Evolutionary conservation across 1,284 basidiomycete species (phyloP).

Genomic region (Heterobasidion occidentale): DNA sequence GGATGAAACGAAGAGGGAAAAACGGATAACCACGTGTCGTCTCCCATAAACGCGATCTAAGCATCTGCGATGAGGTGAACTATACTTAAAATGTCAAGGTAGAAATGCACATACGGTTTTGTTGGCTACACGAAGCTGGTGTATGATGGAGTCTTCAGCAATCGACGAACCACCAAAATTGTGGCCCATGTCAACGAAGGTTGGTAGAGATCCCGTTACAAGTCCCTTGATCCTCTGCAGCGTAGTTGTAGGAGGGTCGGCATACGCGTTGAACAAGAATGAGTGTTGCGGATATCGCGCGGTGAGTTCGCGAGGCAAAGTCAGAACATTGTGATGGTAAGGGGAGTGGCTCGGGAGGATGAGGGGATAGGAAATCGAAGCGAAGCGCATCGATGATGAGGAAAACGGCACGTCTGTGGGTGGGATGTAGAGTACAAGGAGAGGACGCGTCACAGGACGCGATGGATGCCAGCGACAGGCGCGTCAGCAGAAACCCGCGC

Average conservation of each 20-base stretch:
- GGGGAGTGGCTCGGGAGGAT: constrained; percentile 53
- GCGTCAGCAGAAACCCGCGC: constrained; percentile 81
- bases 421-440: constrained; percentile 45
- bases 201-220: constrained; percentile 93
- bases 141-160: constrained; percentile 79
- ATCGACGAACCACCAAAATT: constrained; percentile 89
- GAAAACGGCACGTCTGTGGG: constrained; percentile 75
- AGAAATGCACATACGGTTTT: constrained; percentile 42
- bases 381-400: constrained; percentile 91
- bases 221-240: constrained; percentile 94
- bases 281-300: constrained; percentile 57
- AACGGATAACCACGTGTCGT: constrained; percentile 93
- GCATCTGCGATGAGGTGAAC: constrained; percentile 2
- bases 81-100: background rate
- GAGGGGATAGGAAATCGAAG: constrained; percentile 86
- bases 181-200: constrained; percentile 89
- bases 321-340: constrained; percentile 79
- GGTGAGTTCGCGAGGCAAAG: constrained; percentile 70
- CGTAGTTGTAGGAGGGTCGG: constrained; percentile 94
- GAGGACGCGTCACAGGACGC: constrained; percentile 34
- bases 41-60: constrained; percentile 82
- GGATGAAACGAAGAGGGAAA: constrained; percentile 73
- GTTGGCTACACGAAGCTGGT: constrained; percentile 46
- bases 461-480: constrained; percentile 66
- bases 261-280: constrained; percentile 82